Evolutionary conservation across 2,329 filamentous ascomycete species (phyloP).

Genomic region (Arthrocladium fulminans): DNA sequence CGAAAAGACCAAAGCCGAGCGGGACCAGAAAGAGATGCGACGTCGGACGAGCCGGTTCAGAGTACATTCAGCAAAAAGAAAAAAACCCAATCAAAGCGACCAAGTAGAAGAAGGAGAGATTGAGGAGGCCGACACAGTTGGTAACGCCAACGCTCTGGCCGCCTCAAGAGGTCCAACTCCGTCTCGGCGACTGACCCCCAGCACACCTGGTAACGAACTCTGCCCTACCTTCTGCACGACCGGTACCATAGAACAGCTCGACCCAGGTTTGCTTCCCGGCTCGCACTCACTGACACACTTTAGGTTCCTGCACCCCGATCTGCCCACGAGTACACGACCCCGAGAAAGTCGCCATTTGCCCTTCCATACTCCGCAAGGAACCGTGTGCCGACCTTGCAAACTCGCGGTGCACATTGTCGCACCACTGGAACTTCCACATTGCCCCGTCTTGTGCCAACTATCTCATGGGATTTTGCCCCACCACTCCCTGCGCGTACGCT

Average conservation of each 20-base stretch:
- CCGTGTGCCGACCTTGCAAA: not conserved
- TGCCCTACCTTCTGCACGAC: conserved; percentile 4
- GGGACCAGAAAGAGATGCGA: not conserved
- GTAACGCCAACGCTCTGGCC: not conserved
- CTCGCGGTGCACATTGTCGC: not conserved
- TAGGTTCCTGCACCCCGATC: conserved; percentile 29
- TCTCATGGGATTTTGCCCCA: not conserved
- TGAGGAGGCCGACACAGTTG: not conserved
- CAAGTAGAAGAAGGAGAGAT: conserved; percentile 6
- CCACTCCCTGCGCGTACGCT: conserved; percentile 1
- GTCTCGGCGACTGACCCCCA: not conserved
- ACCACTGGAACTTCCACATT: conserved; percentile 2
- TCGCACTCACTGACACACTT: not conserved
- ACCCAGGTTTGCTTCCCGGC: not conserved
- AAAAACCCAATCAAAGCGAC: not conserved
- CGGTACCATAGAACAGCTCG: not conserved
- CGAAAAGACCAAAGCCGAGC: not conserved
- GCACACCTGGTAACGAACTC: not conserved
- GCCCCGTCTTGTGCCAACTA: conserved; percentile 3
- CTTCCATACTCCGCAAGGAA: conserved; percentile 48
- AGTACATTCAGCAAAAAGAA: not conserved
- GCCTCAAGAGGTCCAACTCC: not conserved
- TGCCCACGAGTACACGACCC: conserved; percentile 81
- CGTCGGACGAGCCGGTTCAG: not conserved
- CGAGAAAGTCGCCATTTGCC: conserved; percentile 81